Evolutionary conservation across 2,329 filamentous ascomycete genomes (phyloP), one percentile per base, ranked within the genome.

Genomic region (Magnaporthiopsis rhizophila): DNA sequence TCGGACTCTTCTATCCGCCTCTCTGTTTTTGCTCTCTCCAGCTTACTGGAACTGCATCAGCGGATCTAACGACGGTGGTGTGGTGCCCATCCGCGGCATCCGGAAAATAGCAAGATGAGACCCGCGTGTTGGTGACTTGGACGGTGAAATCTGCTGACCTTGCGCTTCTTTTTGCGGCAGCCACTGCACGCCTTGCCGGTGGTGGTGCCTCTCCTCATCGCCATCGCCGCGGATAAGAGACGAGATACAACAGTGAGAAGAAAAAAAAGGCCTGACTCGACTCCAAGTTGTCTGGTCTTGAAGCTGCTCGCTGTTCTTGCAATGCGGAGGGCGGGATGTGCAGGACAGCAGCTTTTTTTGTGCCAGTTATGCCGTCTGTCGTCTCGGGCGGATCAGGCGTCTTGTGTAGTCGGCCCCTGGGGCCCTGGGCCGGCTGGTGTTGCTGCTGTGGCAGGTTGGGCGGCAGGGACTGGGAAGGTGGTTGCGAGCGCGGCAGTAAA

Each of bases 101-200:
- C 21, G 30, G 30, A 30, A 30, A 1, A 4, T 5, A 11, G 45
- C 3, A n/a, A 53, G 7, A n/a, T 4, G 2, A 53, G 9, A 53
- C 9, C 9, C 21, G 45, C 6, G 45, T 9, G 45, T 24, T n/a
- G 21, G 7, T 24, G 21, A 9, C 45, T 11, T 21, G 45, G 21
- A 36, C 18, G 45, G 2, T 53, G 28, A 28, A 11, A 18, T 26
- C 26, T 38, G 32, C 59, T 61, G 11, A 61, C 59, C 59, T 61
- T 61, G 36, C 59, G 36, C n/a, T 61, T 61, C 34, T 61, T 61
- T 13, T 61, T 61, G 59, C 59, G 59, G n/a, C 59, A 61, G 36
- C 45, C 45, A 28, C 59, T 61, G 34, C 59, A 61, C n/a, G 59
- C 59, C 34, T 28, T 36, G 21, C 36, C 59, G 34, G 59, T 61